Percentiles rank a stretch among this genome's conserved stretches.
phyloP scores from a whole-genome alignment of 2,329 filamentous ascomycete species.

The Macrophomina phaseolina region DNA sequence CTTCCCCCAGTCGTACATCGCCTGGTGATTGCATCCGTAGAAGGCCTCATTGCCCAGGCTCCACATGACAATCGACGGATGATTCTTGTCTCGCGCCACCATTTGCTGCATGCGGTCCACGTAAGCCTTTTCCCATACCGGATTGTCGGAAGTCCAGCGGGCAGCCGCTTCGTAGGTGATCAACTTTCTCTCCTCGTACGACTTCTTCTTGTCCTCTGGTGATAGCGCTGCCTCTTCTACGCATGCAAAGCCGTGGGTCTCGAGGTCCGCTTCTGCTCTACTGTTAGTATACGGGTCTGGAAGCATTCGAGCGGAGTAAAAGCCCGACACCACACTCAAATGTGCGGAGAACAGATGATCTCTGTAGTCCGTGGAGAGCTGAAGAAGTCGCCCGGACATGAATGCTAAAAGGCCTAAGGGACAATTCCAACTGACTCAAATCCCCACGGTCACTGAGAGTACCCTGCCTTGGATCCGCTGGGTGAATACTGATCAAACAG shows the following conservation, averaged over 20 bases:
- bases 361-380: no score
- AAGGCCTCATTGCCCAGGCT: constrained; percentile 76
- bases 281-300: no score
- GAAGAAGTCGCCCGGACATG: no score
- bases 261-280: constrained; percentile 51
- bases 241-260: constrained; percentile 53
- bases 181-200: not conserved
- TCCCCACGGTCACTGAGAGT: no score
- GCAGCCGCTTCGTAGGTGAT: not conserved
- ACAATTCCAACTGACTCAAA: no score
- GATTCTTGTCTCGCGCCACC: constrained; percentile 72
- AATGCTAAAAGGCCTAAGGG: no score
- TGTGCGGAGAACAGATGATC: no score
- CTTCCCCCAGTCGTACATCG: constrained; percentile 64
- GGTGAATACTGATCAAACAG: no score
- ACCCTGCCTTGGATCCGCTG: no score
- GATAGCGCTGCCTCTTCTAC: constrained; percentile 40
- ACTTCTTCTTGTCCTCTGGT: constrained; percentile 46
- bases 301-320: no score
- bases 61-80: constrained; percentile 74
- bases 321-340: no score
- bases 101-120: constrained; percentile 70
- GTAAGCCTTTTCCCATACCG: constrained; percentile 65
- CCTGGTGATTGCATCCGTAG: constrained; percentile 70
- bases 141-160: not conserved